phyloP scores from a whole-genome alignment of 768 basidiomycete genomes.

The Crassisporium funariophilum region DNA sequence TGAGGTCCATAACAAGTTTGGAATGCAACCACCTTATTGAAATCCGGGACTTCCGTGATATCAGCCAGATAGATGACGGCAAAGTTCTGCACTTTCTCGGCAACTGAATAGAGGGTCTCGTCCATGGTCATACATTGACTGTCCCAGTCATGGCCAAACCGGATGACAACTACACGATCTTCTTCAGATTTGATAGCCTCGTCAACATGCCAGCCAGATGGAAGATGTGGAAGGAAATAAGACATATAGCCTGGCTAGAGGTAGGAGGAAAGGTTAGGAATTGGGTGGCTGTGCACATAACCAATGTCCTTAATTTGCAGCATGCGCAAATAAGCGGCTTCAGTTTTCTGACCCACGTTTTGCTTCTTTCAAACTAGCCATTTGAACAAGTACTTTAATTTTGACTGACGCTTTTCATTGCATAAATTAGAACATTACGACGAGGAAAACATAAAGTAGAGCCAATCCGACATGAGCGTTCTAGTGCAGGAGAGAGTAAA shows the following conservation, averaged over 20 bases:
- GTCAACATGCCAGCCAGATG: conserved; percentile 98
- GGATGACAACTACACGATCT: conserved; percentile 90
- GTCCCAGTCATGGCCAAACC: conserved; percentile 95
- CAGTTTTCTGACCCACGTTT: no score
- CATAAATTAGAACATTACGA: no score
- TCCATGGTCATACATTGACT: conserved; percentile 98
- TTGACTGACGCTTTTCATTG: no score
- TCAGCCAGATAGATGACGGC: conserved; percentile 95
- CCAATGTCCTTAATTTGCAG: no score
- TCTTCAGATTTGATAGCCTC: conserved; percentile 99
- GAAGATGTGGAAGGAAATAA: conserved; percentile 86
- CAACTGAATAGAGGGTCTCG: conserved; percentile 89
- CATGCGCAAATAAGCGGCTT: no score
- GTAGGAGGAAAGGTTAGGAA: not conserved
- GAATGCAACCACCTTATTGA: conserved; percentile 78
- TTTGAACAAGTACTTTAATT: no score
- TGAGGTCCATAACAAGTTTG: not conserved
- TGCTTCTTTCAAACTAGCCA: no score
- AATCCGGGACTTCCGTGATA: conserved; percentile 96
- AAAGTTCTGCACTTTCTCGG: conserved; percentile 98
- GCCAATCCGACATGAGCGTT: no score
- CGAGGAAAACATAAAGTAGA: no score
- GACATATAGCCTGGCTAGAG: conserved; percentile 55
- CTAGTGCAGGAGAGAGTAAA: no score
- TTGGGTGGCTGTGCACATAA: no score